A percentile compares a stretch with the other conserved stretches of the same genome.
These are phyloP conservation scores for Trichoderma erinaceum DNA, from an alignment of 495 filamentous ascomycete genomes.

Conservation along the genomic window DNA sequence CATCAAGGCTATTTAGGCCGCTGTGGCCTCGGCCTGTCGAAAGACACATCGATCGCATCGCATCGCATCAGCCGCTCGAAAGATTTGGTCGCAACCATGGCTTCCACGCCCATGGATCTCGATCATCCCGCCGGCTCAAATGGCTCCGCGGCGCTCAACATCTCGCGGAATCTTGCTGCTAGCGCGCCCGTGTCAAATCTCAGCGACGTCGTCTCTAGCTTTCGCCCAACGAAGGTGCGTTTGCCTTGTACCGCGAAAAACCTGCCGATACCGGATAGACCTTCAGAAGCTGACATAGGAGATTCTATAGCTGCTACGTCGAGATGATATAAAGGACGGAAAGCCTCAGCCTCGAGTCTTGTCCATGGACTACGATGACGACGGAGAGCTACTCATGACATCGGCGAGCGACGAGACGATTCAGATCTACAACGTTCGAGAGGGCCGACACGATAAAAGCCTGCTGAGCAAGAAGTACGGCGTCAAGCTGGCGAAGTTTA, in stretches of 20 bases:
- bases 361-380: slow-evolving; percentile 93
- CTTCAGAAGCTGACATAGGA: neutral
- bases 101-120: slow-evolving; percentile 49
- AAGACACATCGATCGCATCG: neutral
- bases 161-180: slow-evolving; percentile 32
- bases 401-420: slow-evolving; percentile 88
- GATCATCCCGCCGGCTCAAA: slow-evolving; percentile 36
- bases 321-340: slow-evolving; percentile 38
- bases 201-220: slow-evolving; percentile 41
- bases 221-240: slow-evolving; percentile 47
- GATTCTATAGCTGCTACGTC: slow-evolving; percentile 35
- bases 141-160: slow-evolving; percentile 34
- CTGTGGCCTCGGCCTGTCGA: neutral
- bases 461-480: slow-evolving; percentile 92
- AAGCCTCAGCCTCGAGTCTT: slow-evolving; percentile 37
- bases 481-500: slow-evolving; percentile 87
- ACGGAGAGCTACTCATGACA: slow-evolving; percentile 80
- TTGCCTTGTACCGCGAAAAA: slow-evolving; percentile 6
- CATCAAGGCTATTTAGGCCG: neutral
- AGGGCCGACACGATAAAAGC: slow-evolving; percentile 78
- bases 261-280: neutral
- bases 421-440: slow-evolving; percentile 86
- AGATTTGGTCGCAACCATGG: slow-evolving; percentile 28
- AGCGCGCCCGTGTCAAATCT: slow-evolving; percentile 35
- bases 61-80: neutral